Conservation (phyloP, 176 grass and related monocot species). For the Themeda triandra region DNA sequence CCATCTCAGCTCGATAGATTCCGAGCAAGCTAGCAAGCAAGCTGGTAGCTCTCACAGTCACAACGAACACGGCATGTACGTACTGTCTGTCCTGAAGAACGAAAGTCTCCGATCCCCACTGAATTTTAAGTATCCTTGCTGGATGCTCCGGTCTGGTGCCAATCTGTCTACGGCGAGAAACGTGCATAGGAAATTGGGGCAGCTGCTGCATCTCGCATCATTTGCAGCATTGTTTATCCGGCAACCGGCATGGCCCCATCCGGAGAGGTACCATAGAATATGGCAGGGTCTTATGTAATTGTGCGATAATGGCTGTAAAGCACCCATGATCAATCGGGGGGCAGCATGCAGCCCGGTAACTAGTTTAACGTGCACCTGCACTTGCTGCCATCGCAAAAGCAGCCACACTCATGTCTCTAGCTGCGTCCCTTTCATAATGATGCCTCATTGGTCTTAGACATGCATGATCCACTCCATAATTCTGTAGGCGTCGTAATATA, state of each 20-base stretch:
- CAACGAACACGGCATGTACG: slow-evolving; percentile 7
- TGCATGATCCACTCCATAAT: not conserved
- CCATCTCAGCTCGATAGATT: slow-evolving; percentile 26
- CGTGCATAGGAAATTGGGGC: slow-evolving; percentile 13
- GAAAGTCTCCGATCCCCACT: not conserved
- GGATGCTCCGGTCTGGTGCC: not conserved
- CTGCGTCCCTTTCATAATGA: slow-evolving; percentile 17
- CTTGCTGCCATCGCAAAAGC: slow-evolving; percentile 31
- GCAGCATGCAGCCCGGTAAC: not conserved
- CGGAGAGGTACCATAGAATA: not conserved
- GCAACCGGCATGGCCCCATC: not conserved
- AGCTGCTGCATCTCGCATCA: not conserved
- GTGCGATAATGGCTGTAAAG: slow-evolving; percentile 23
- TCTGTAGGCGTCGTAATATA: not conserved
- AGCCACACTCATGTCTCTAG: slow-evolving; percentile 14
- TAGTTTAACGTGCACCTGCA: slow-evolving; percentile 6
- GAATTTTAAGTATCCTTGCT: not conserved
- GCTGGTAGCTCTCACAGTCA: not conserved
- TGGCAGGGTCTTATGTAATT: slow-evolving; percentile 14
- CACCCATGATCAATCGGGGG: slow-evolving; percentile 4
- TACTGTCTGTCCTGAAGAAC: not conserved
- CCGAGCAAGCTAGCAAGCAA: not conserved
- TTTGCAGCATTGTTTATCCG: not conserved
- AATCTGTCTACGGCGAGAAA: not conserved
- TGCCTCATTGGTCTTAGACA: not conserved